Evolutionary conservation across 2,329 filamentous ascomycete genomes (phyloP).

Genomic region (Aspergillus quadricinctus): DNA sequence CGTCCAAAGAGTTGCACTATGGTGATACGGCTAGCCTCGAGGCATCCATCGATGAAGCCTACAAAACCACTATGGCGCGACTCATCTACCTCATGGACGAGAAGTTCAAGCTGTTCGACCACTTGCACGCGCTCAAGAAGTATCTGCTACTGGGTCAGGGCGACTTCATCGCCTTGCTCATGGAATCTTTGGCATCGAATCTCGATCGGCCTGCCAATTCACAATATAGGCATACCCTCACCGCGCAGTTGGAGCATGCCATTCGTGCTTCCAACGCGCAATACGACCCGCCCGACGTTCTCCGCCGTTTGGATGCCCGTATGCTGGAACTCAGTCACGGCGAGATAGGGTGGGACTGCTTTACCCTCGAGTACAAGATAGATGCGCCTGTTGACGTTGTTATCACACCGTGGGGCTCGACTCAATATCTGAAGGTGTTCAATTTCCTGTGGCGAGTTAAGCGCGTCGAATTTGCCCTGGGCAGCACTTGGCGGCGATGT

Average conservation of each 20-base stretch:
- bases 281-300: conserved; percentile 86
- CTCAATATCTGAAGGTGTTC: conserved; percentile 97
- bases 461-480: conserved; percentile 89
- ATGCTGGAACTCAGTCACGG: conserved; percentile 96
- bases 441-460: conserved; percentile 99
- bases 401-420: conserved; percentile 89
- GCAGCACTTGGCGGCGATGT: conserved; percentile 86
- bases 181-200: conserved; percentile 92
- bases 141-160: conserved; percentile 93
- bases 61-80: conserved; percentile 96
- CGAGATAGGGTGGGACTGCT: conserved; percentile 98
- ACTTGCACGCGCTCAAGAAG: conserved; percentile 85
- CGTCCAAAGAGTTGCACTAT: conserved; percentile 86
- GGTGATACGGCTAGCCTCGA: conserved; percentile 90
- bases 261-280: conserved; percentile 97
- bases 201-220: conserved; percentile 93
- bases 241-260: conserved; percentile 95
- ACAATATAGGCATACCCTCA: conserved; percentile 93
- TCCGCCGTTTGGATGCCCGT: conserved; percentile 87
- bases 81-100: conserved; percentile 89
- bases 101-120: conserved; percentile 92
- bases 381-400: conserved; percentile 95
- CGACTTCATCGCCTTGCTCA: conserved; percentile 93
- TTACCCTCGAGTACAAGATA: conserved; percentile 97
- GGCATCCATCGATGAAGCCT: conserved; percentile 91